phyloP scores from a whole-genome alignment of 345 rosid species.

The Moricandia moricandioides region DNA sequence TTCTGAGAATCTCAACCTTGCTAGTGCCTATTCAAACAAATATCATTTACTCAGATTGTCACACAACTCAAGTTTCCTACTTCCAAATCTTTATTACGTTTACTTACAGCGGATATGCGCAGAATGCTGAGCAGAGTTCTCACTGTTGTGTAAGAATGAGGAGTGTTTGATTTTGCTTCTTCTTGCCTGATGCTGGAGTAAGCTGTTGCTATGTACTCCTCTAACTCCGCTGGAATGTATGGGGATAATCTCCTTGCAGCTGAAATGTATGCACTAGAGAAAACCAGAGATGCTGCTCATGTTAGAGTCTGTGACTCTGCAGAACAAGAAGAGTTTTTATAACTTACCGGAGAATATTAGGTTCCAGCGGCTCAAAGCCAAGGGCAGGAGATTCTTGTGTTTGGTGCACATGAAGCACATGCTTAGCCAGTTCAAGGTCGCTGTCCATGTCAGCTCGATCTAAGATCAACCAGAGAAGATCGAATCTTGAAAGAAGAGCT shows the following conservation, averaged over 20 bases:
- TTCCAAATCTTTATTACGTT: neutral
- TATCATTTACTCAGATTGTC: neutral
- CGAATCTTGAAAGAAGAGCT: conserved; percentile 92
- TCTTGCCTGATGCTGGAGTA: conserved; percentile 93
- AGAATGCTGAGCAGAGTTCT: conserved; percentile 93
- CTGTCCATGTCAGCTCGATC: conserved; percentile 97
- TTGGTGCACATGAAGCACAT: conserved; percentile 89
- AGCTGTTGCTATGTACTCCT: conserved; percentile 90
- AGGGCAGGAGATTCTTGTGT: conserved; percentile 86
- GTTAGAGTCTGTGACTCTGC: conserved; percentile 4
- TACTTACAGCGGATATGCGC: conserved; percentile 90
- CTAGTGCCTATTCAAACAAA: conserved; percentile 62
- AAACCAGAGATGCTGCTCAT: conserved; percentile 18
- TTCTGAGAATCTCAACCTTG: conserved; percentile 93
- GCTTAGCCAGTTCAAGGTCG: conserved; percentile 95
- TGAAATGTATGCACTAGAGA: conserved; percentile 79
- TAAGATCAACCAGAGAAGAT: conserved; percentile 90
- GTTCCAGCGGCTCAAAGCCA: conserved; percentile 87
- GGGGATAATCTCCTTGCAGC: conserved; percentile 91
- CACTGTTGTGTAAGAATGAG: conserved; percentile 93
- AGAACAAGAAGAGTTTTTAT: neutral
- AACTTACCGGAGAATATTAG: conserved; percentile 74
- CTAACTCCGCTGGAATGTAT: conserved; percentile 75
- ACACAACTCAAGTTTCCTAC: neutral
- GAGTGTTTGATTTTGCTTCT: conserved; percentile 83